Conservation (phyloP, 2,329 filamentous ascomycete species). For the Colletotrichum higginsianum region DNA sequence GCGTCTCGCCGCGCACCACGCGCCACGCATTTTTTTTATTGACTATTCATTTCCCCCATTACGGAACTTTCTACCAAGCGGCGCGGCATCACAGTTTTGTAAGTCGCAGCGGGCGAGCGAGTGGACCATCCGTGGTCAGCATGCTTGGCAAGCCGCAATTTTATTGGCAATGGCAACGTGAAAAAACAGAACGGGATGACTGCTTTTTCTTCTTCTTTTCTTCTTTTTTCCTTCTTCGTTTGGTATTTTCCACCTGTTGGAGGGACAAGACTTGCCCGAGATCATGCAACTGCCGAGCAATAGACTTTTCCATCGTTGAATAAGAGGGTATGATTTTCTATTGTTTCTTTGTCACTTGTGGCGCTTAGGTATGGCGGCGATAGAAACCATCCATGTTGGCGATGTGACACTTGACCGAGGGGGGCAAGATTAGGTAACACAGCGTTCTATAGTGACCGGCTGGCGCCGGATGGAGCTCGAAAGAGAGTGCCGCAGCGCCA, state of each 20-base stretch:
- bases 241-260: not conserved
- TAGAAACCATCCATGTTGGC: not conserved
- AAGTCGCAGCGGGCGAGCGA: not conserved
- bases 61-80: not conserved
- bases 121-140: not conserved
- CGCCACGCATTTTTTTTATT: conserved; percentile 10
- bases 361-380: not conserved
- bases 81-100: not conserved
- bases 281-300: conserved; percentile 5
- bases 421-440: not conserved
- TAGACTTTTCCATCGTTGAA: not conserved
- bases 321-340: not conserved
- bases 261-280: not conserved
- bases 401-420: not conserved
- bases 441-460: accelerated
- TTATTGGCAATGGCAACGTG: not conserved
- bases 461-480: not conserved
- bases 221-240: no score
- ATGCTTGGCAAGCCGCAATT: not conserved
- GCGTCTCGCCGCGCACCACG: conserved; percentile 29
- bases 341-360: conserved; percentile 2
- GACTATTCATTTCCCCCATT: not conserved
- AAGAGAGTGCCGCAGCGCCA: not conserved
- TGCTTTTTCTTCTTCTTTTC: no score
- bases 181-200: not conserved